These are phyloP conservation scores for Verticillium nonalfalfae DNA, from an alignment of 2,329 filamentous ascomycete species.

Conservation along the genomic window DNA sequence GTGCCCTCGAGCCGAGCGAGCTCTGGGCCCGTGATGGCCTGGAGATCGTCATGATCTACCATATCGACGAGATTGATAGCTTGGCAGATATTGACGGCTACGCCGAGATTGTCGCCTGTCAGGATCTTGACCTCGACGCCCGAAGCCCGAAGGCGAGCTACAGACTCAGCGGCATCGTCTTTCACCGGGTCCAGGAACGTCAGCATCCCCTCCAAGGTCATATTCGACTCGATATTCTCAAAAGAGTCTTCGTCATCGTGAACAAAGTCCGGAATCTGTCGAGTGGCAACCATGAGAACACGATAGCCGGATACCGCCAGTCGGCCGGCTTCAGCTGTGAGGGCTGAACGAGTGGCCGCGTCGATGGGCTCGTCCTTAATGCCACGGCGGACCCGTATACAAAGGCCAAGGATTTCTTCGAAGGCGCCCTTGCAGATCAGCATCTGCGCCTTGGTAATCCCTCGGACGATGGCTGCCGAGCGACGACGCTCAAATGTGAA, in stretches of 20 bases:
- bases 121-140: conserved; percentile 21
- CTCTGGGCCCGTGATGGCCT: conserved; percentile 18
- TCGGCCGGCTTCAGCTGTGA: conserved; percentile 8
- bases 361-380: conserved; percentile 12
- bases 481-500: conserved; percentile 20
- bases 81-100: conserved; percentile 20
- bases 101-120: conserved; percentile 18
- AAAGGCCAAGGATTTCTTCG: conserved; percentile 18
- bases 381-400: conserved; percentile 11
- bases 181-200: conserved; percentile 21
- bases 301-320: conserved; percentile 15
- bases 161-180: conserved; percentile 18
- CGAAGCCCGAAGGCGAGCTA: conserved; percentile 13
- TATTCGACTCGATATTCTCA: conserved; percentile 14
- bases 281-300: conserved; percentile 16
- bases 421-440: conserved; percentile 22
- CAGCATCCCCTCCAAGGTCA: conserved; percentile 19
- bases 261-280: conserved; percentile 8
- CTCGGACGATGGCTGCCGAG: conserved; percentile 15
- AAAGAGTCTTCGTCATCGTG: conserved; percentile 13
- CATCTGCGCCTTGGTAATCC: conserved; percentile 15
- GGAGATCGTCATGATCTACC: conserved; percentile 11
- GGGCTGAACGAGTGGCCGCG: conserved; percentile 5
- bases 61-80: conserved; percentile 12
- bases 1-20: conserved; percentile 11